Evolutionary conservation across 306 rosid genomes (phyloP).

Genomic region (Mimosa bimucronata): DNA sequence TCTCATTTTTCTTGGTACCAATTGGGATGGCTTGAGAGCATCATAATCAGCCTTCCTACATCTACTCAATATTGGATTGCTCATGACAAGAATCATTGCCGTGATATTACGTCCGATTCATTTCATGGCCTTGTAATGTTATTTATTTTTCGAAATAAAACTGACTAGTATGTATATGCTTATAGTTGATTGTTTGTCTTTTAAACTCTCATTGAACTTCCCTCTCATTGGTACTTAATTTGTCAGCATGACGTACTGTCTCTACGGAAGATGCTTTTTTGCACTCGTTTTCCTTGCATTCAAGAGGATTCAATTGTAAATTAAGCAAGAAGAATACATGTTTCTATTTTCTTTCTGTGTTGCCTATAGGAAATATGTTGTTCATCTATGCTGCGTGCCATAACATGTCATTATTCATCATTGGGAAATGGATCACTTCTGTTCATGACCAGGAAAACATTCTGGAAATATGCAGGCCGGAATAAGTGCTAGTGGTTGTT

Average conservation of each 20-base stretch:
- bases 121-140: slow-evolving; percentile 48
- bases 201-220: not conserved
- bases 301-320: not conserved
- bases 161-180: not conserved
- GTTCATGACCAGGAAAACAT: slow-evolving; percentile 36
- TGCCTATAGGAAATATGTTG: not conserved
- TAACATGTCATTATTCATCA: slow-evolving; percentile 26
- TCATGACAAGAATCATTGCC: slow-evolving; percentile 53
- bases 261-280: slow-evolving; percentile 16
- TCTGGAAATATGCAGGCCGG: slow-evolving; percentile 74
- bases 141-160: not conserved
- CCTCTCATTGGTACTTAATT: not conserved
- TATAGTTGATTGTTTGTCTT: slow-evolving; percentile 19
- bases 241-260: slow-evolving; percentile 22
- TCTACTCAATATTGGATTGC: slow-evolving; percentile 66
- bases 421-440: slow-evolving; percentile 32
- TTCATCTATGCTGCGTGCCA: slow-evolving; percentile 16
- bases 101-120: slow-evolving; percentile 76
- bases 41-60: slow-evolving; percentile 59
- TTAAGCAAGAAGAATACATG: not conserved
- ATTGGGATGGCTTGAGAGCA: slow-evolving; percentile 11
- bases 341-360: not conserved
- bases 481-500: slow-evolving; percentile 89
- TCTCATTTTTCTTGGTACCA: too few species aligned
- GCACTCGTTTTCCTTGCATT: not conserved